A percentile compares a stretch with the other conserved stretches of the same genome.
phyloP scores from a whole-genome alignment of 805 yeast species.

The Sugiyamaella mastotermitis region DNA sequence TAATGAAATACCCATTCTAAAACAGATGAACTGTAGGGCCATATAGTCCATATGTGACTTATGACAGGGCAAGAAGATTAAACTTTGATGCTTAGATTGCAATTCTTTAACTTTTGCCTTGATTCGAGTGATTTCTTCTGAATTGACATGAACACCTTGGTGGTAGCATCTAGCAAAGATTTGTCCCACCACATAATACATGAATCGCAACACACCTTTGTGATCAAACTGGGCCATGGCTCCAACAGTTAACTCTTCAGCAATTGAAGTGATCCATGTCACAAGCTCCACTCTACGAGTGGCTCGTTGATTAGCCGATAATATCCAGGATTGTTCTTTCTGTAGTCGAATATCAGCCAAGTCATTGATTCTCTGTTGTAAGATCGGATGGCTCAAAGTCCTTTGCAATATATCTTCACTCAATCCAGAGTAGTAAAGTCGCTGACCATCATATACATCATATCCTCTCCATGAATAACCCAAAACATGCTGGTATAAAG shows the following conservation, averaged over 20 bases:
- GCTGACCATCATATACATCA: conserved; percentile 33
- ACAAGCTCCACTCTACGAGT: conserved; percentile 24
- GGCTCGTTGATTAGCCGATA: conserved; percentile 21
- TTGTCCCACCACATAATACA: conserved; percentile 34
- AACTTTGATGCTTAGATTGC: conserved; percentile 29
- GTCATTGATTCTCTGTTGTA: conserved; percentile 26
- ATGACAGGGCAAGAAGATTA: conserved; percentile 52
- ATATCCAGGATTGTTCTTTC: conserved; percentile 24
- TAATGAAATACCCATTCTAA: conserved; percentile 46
- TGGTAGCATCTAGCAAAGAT: conserved; percentile 34
- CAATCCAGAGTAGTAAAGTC: conserved; percentile 29
- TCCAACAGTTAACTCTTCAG: conserved; percentile 26
- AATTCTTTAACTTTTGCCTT: conserved; percentile 30
- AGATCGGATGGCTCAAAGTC: conserved; percentile 27
- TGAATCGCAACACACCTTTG: conserved; percentile 25
- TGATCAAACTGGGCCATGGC: conserved; percentile 32
- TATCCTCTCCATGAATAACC: conserved; percentile 35
- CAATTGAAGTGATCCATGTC: conserved; percentile 27
- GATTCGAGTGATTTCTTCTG: conserved; percentile 30
- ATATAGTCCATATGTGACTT: conserved; percentile 59
- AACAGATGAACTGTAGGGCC: conserved; percentile 47
- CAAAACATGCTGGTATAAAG: conserved; percentile 25
- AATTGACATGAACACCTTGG: conserved; percentile 37
- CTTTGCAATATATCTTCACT: conserved; percentile 24
- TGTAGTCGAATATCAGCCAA: conserved; percentile 29